Percentiles rank a stretch among this genome's conserved stretches.
These are phyloP conservation scores for Apiospora rasikravindrae DNA, from an alignment of 2,329 filamentous ascomycete species.

Conservation along the genomic window DNA sequence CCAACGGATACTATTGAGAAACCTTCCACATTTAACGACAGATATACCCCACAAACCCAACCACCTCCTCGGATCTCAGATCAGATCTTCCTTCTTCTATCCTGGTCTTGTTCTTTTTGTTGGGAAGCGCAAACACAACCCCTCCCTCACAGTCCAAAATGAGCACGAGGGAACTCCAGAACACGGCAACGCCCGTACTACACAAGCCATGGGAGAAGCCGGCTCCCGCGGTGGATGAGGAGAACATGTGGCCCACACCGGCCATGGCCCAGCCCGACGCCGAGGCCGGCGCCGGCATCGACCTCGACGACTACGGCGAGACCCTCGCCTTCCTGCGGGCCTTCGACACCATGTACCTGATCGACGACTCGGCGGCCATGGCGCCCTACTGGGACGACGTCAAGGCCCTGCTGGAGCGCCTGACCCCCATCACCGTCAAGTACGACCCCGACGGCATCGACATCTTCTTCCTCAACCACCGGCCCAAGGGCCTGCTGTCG, in stretches of 20 bases:
- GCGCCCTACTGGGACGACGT: constrained; percentile 84
- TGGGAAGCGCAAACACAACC: neutral
- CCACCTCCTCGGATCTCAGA: neutral
- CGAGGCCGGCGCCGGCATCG: constrained; percentile 56
- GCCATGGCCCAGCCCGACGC: constrained; percentile 43
- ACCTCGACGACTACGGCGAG: constrained; percentile 74
- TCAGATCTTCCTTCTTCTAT: neutral
- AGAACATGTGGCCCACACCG: constrained; percentile 41
- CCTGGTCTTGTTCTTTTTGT: neutral
- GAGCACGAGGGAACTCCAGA: constrained; percentile 4
- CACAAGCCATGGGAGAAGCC: constrained; percentile 56
- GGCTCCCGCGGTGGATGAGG: constrained; percentile 47
- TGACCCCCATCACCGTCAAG: constrained; percentile 80
- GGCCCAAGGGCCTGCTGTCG: constrained; percentile 39
- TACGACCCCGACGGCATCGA: constrained; percentile 88
- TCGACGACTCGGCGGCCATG: constrained; percentile 93
- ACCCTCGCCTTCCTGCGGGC: constrained; percentile 77
- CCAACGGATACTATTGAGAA: neutral
- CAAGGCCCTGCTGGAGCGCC: constrained; percentile 63
- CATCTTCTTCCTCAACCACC: constrained; percentile 86
- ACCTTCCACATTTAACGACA: neutral
- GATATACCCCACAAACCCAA: neutral
- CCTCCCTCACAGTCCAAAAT: neutral
- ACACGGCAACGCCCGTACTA: constrained; percentile 43
- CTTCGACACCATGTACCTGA: constrained; percentile 89